Base-by-base conservation (phyloP, 768 basidiomycete species). In the Serendipita sp. region DNA sequence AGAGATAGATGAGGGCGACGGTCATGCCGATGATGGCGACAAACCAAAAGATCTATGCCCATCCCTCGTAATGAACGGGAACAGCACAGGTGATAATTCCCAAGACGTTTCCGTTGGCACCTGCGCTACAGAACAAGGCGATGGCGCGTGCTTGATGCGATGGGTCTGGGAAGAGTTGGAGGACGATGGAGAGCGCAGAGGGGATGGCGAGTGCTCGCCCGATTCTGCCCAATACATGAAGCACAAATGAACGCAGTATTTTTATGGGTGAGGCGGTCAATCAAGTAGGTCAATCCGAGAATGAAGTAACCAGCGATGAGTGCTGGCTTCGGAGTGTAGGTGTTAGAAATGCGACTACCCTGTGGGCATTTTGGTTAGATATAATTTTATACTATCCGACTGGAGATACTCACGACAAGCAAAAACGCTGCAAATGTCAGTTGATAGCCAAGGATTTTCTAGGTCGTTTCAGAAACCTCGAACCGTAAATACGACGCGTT, bases 31-130 rank as follows among this genome's bases (percentile, higher is more conserved):
- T 63, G 43, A 80, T 74, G 2, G 77, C 74, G 37, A 75, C 70
- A 65, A 78, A 75, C 69, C 77, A 81, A 83, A 82, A n/a, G 75
- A 81, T 74, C 81, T 80, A 81, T 33, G 69, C 74, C 72, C 77
- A 82, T 10, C 76, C 74, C 1, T 71, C 71, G 36, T 70, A 76
- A 43, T 73, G 67, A 2, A 76, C 75, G 48, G 80, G 73, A 16
- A 76, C 29, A 1, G 78, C 79, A 6, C 79, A 79, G 13, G 78
- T 73, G 31, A 78, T 64, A n/a, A 78, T 68, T 0, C 78, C 78
- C 44, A 76, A 64, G 3, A 77, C 76, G 69, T 79, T 79, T 16
- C 78, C 80, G 31, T 79, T 63, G 1, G 75, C 78, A 23, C 78
- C 80, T 53, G 75, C 73, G 11, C 77, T 75, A 62, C 79, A 79